Base-by-base conservation (phyloP, 805 yeast species). In the Tetrapisispora arboricola region DNA sequence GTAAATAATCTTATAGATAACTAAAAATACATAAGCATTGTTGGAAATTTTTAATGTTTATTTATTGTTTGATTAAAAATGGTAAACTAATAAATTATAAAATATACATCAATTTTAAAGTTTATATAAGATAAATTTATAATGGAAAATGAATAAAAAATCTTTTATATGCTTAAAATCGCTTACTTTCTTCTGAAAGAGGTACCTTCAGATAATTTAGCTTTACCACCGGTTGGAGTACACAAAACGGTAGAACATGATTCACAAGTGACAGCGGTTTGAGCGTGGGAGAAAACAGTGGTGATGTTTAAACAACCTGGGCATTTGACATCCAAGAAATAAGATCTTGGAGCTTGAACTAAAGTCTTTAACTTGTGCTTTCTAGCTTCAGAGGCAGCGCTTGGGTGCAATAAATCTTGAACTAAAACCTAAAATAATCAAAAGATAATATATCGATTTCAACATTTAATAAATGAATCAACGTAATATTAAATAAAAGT, bases 141-240 rank as follows among this genome's bases (percentile, higher is more conserved):
- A 36, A 27, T 36, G 32, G 22, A 11, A 29, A 26, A 16, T 19
- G 32, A 37, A 28, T 37, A 34, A 34, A 34, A 34, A 34, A 22
- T 34, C 37, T 34, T 26, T 21, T 34, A 34, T 25, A 34, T 18
- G 28, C 21, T 35, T 33, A 31, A 31, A 32, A 16, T 38, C 37
- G 49, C 56, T 82, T 85, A 90, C 86, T 90, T 92, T 76, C 86
- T 85, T 83, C 97, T 87, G 92, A 87, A 92, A 64, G 98, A 92
- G 68, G 94, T 84, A 72, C 99, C 99, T 77, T 94, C 98, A 61
- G 97, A 87, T 70, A 92, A 80, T 75, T 83, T 87, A 67, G 97
- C 96, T 80, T 92, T 92, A 78, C 99, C 99, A 79, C 99, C 99
- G 57, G 96, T 84, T 69, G 99, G 99, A 66, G 92, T 82, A 76